Conservation (phyloP, 768 basidiomycete species). For the Psilocybe cubensis region DNA sequence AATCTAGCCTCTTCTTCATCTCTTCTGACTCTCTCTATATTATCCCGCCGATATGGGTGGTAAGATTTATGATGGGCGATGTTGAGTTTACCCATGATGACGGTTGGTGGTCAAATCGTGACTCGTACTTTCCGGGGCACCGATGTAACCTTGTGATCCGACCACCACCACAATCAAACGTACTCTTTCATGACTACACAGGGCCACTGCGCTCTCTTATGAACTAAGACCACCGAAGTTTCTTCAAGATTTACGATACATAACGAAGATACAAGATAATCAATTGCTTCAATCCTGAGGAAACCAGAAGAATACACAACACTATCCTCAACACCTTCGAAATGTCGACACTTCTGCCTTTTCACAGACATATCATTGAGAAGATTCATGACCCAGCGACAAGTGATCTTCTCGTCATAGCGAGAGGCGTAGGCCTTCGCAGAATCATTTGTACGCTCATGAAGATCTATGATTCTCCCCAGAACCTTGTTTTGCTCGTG, state of each 20-base stretch:
- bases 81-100: conserved; percentile 79
- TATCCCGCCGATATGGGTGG: conserved; percentile 84
- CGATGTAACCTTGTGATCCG: not conserved
- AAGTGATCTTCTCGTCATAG: conserved; percentile 77
- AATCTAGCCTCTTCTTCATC: conserved; percentile 81
- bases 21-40: conserved; percentile 76
- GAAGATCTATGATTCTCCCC: conserved; percentile 89
- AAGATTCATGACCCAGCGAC: conserved; percentile 75
- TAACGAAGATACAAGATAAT: too few relatives aligned
- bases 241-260: too few relatives aligned
- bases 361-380: conserved; percentile 70
- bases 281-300: not conserved
- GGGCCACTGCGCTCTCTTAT: not conserved
- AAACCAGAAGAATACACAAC: not conserved
- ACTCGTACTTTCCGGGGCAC: not conserved
- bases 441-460: conserved; percentile 83
- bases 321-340: not conserved
- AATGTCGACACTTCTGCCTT: conserved; percentile 63
- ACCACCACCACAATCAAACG: conserved; percentile 8
- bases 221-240: not conserved
- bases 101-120: conserved; percentile 1
- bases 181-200: not conserved
- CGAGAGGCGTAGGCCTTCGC: conserved; percentile 89
- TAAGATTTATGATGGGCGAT: conserved; percentile 93
- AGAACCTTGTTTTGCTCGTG: conserved; percentile 83